A percentile compares a stretch with the other conserved stretches of the same genome.
phyloP scores from a whole-genome alignment of 805 yeast genomes.

The Nakazawaea sp. region DNA sequence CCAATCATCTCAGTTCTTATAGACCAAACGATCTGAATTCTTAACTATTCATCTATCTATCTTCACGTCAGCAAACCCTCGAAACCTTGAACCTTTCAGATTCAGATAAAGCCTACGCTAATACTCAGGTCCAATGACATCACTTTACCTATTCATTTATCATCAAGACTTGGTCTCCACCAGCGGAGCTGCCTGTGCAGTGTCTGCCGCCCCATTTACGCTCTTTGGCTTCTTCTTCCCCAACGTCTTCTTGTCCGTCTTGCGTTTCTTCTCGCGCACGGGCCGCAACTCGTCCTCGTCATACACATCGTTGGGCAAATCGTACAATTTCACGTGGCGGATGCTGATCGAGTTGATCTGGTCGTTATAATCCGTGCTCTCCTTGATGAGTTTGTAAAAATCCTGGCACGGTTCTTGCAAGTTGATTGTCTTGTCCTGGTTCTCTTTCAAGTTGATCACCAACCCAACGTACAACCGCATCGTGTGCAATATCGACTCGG shows the following conservation, averaged over 20 bases:
- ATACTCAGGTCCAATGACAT: too few relatives aligned
- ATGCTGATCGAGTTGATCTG: conserved; percentile 54
- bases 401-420: conserved; percentile 88
- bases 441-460: conserved; percentile 43
- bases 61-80: too few relatives aligned
- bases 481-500: conserved; percentile 37
- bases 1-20: too few relatives aligned
- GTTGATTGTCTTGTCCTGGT: conserved; percentile 59
- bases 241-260: conserved; percentile 27
- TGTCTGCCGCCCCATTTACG: too few relatives aligned
- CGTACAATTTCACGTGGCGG: conserved; percentile 69
- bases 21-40: too few relatives aligned
- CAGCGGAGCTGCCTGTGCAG: too few relatives aligned
- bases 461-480: conserved; percentile 81
- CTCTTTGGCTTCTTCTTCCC: conserved; percentile 24
- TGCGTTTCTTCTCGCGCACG: conserved; percentile 42
- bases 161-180: too few relatives aligned
- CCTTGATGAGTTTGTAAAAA: conserved; percentile 72
- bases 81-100: too few relatives aligned
- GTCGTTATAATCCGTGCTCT: conserved; percentile 62
- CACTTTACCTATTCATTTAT: too few relatives aligned
- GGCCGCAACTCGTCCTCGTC: conserved; percentile 77
- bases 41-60: too few relatives aligned
- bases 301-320: conserved; percentile 80
- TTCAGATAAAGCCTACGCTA: too few relatives aligned